These are phyloP conservation scores for Leptomonas seymouri DNA, from an alignment of 208 protist species.

Conservation along the genomic window DNA sequence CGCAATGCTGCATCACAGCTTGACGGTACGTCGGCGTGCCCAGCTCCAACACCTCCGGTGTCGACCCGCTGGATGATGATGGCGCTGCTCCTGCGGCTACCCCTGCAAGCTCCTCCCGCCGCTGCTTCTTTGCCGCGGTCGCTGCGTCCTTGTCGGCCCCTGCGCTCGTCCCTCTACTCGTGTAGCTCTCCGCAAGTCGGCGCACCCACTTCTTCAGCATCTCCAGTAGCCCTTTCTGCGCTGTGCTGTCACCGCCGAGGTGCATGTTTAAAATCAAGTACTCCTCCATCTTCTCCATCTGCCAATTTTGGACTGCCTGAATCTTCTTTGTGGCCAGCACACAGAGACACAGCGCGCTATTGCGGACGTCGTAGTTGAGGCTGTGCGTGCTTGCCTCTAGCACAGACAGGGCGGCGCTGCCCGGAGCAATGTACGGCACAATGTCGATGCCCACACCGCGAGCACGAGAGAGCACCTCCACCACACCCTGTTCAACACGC, in stretches of 20 bases:
- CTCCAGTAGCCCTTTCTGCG: constrained; percentile 65
- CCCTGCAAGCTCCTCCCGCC: neutral
- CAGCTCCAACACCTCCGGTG: constrained; percentile 10
- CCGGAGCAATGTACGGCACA: constrained; percentile 44
- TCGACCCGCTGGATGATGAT: neutral
- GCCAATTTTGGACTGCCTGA: constrained; percentile 60
- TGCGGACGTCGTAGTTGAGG: constrained; percentile 67
- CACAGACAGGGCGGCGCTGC: constrained; percentile 36
- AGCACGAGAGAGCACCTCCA: constrained; percentile 76
- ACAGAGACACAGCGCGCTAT: constrained; percentile 63
- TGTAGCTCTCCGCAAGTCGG: constrained; percentile 51
- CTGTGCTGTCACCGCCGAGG: constrained; percentile 78
- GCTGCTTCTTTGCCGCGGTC: constrained; percentile 4
- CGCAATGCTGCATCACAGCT: constrained; percentile 47
- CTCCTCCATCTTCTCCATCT: constrained; percentile 75
- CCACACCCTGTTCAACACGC: constrained; percentile 64
- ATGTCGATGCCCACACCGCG: constrained; percentile 68
- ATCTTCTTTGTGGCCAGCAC: constrained; percentile 64
- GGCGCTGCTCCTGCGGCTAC: neutral
- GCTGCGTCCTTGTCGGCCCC: neutral
- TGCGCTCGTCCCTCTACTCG: constrained; percentile 8
- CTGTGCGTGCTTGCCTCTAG: constrained; percentile 51
- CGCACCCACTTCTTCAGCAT: constrained; percentile 73
- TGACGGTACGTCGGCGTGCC: constrained; percentile 26
- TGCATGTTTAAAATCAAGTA: constrained; percentile 83